A percentile compares a stretch with the other conserved stretches of the same genome.
Conservation (phyloP, 192 early-diverging fungal species). For the Linnemannia elongata region DNA sequence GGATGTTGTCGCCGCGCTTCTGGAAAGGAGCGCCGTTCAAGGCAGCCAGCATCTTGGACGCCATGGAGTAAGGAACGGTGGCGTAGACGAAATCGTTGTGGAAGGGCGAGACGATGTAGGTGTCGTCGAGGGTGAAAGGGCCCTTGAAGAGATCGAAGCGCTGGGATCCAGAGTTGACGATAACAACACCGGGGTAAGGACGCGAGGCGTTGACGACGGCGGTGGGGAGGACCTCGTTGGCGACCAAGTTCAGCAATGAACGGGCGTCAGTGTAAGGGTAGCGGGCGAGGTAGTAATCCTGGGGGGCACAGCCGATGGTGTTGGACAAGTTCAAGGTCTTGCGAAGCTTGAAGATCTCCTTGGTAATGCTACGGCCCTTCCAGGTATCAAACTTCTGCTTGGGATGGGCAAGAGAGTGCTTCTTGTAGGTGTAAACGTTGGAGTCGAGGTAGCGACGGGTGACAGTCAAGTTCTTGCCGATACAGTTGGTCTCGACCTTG, state of each 20-base stretch:
- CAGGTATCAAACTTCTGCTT: conserved; percentile 44
- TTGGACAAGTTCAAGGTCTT: conserved; percentile 51
- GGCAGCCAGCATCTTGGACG: conserved; percentile 50
- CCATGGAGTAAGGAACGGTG: conserved; percentile 49
- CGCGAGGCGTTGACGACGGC: conserved; percentile 45
- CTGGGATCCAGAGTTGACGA: conserved; percentile 62
- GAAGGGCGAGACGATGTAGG: conserved; percentile 63
- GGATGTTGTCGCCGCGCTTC: conserved; percentile 30
- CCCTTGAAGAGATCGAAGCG: conserved; percentile 67
- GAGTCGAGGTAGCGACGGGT: conserved; percentile 66
- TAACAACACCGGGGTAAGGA: conserved; percentile 54
- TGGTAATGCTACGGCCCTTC: conserved; percentile 57
- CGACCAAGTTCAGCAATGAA: conserved; percentile 52
- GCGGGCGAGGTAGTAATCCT: conserved; percentile 64
- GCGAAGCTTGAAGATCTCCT: conserved; percentile 51
- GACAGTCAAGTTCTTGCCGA: conserved; percentile 59
- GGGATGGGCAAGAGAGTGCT: conserved; percentile 56
- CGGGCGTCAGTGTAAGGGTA: conserved; percentile 52
- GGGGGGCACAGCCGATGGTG: conserved; percentile 61
- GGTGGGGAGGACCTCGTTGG: conserved; percentile 55
- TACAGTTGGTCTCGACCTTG: conserved; percentile 35
- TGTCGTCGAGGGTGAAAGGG: conserved; percentile 59
- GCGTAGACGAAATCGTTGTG: conserved; percentile 53
- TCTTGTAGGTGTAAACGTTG: conserved; percentile 68
- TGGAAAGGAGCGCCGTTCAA: conserved; percentile 54